Base-by-base conservation (phyloP, 495 filamentous ascomycete genomes). In the Umbilicaria muhlenbergii region DNA sequence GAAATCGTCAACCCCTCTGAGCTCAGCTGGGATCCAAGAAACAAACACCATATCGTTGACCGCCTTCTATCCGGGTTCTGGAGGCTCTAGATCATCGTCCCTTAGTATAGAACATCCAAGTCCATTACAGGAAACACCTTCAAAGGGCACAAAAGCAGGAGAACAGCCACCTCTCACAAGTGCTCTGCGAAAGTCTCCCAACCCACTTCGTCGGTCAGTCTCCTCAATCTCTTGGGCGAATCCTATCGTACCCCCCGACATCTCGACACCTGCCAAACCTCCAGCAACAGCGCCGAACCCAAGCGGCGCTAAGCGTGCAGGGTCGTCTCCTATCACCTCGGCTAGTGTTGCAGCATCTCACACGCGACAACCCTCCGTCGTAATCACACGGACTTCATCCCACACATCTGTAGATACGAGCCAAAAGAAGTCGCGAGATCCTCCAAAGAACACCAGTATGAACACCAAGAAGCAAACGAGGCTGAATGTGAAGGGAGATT, bases 381-480 rank as follows among this genome's bases (percentile, higher is more conserved):
- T 4, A 5, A 28, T 28, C 14, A 24, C 33, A 19, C 39, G 16
- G 13, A 14, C 13, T 11, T 31, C 36, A 15, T 15, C 12, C 11
- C 17, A n/a, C n/a, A 32, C 15, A 17, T 7, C 24, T 5, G 6
- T 28, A 28, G 24, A 10, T 3, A 41, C 2, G 2, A 8, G 24
- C 13, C 16, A 2, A 40, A 34, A 11, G 37, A 38, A 24, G 17
- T n/a, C 11, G 5, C 32, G 8, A 24, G 19, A 8, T 16, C 47
- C 14, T 21, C 11, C 18, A 46, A 39, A 13, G 24, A 18, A 37
- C 6, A 24, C 32, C 36, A 42, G 24, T 16, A 21, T 41, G 42
- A 24, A 34, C n/a, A 32, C 44, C 5, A 44, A 36, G 19, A 54
- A 51, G 36, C 51, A 54, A 38, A 48, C 45, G 10, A 54, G 40